A percentile compares a stretch with the other conserved stretches of the same genome.
phyloP scores from a whole-genome alignment of 2,329 filamentous ascomycete genomes.

The Colletotrichum lindemuthianum region DNA sequence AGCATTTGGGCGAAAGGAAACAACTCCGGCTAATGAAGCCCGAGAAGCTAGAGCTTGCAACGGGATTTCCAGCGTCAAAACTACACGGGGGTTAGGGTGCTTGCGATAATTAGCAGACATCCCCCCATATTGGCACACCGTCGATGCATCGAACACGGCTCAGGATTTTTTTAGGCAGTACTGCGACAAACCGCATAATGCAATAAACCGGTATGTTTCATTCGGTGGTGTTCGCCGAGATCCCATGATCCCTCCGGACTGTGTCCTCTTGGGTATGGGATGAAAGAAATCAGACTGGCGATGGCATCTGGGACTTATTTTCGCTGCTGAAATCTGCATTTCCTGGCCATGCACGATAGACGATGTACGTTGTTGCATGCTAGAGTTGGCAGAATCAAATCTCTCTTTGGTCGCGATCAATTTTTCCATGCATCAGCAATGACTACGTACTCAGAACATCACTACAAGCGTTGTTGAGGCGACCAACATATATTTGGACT shows the following conservation, averaged over 20 bases:
- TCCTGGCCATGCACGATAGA: too few species aligned
- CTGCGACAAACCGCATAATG: conserved; percentile 7
- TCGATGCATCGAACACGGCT: not conserved
- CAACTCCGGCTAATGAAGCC: not conserved
- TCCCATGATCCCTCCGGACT: conserved; percentile 9
- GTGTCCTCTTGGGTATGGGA: conserved; percentile 1
- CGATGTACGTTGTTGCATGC: too few species aligned
- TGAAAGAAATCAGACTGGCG: too few species aligned
- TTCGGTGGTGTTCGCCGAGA: conserved; percentile 9
- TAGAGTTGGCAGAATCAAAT: too few species aligned
- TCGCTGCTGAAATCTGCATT: too few species aligned
- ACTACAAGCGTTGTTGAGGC: too few species aligned
- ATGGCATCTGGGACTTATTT: too few species aligned
- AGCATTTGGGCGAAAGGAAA: conserved; percentile 5
- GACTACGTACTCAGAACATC: too few species aligned
- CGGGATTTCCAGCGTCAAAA: not conserved
- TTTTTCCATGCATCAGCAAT: too few species aligned
- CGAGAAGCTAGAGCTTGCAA: not conserved
- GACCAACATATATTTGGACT: too few species aligned
- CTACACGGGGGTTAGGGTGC: not conserved
- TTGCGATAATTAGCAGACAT: conserved; percentile 1
- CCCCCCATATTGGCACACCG: not conserved
- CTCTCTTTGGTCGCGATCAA: too few species aligned
- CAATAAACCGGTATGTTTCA: conserved; percentile 26
- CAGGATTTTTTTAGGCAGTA: conserved; percentile 17